Percentiles rank a stretch among this genome's conserved stretches.
Evolutionary conservation across 192 early-diverging fungal species (phyloP).

Genomic region (Cetraspora pellucida): DNA sequence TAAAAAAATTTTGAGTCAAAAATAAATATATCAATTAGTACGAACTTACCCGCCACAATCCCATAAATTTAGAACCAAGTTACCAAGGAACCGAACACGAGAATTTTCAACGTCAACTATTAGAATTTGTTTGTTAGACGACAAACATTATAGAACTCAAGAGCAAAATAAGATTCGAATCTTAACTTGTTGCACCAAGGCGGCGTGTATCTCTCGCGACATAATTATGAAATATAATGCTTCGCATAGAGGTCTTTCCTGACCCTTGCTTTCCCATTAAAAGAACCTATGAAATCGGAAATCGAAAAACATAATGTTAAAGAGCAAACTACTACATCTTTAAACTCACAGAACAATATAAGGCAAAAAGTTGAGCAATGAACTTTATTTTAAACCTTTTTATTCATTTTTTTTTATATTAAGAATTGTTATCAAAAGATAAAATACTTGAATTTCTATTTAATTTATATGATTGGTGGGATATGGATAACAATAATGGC

Average conservation of each 20-base stretch:
- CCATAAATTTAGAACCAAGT: constrained; percentile 97
- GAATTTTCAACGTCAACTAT: constrained; percentile 97
- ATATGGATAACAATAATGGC: too few species aligned
- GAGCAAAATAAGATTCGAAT: neutral
- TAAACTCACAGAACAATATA: too few species aligned
- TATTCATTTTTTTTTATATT: too few species aligned
- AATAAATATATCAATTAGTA: neutral
- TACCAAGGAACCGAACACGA: constrained; percentile 92
- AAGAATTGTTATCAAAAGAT: too few species aligned
- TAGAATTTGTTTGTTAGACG: neutral
- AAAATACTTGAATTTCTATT: too few species aligned
- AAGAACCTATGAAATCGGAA: constrained; percentile 68
- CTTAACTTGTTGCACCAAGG: constrained; percentile 91
- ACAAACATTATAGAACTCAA: neutral
- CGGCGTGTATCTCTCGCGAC: constrained; percentile 92
- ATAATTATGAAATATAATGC: constrained; percentile 98
- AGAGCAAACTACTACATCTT: too few species aligned
- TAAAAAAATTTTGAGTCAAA: constrained; percentile 7
- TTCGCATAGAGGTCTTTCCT: constrained; percentile 99
- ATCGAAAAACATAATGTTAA: too few species aligned
- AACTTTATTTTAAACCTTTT: too few species aligned
- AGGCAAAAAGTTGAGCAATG: too few species aligned
- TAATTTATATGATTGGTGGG: too few species aligned
- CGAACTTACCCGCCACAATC: constrained; percentile 82
- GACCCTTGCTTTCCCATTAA: constrained; percentile 97